Base-by-base conservation (phyloP, 2,329 filamentous ascomycete species). In the Penicillium sp. region DNA sequence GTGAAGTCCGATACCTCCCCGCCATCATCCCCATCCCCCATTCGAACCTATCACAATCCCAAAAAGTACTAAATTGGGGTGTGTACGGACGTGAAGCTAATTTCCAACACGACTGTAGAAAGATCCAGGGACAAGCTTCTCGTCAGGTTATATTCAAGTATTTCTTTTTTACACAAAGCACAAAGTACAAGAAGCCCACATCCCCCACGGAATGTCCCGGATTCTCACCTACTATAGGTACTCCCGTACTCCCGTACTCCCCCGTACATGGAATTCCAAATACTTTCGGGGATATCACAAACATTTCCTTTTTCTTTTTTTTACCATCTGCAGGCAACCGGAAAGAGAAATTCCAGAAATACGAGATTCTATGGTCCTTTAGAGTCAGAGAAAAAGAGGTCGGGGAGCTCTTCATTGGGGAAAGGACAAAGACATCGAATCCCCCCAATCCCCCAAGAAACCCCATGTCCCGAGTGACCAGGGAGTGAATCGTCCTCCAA, bases 31-130 rank as follows among this genome's bases (percentile, higher is more conserved):
- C 32, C 16, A 35, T 35, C 2, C 15, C 15, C 32, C 15, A 12
- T 44, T 3, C 23, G 31, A 39, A 32, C 37, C 37, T 21, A 37
- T 37, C 39, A 51, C 16, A 51, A 51, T 29, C 18, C 5, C 6
- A 35, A 50, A 50, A n/a, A 6, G 18, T 37, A 42, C 7, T 27
- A 32, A 42, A 1, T 46, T n/a, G 40, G 52, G 40, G 35, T 46
- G 35, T 51, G 52, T 54, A 49, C 40, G 6, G 52, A 35, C 52
- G 39, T 46, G 52, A 51, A 46, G 29, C 41, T 51, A 51, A 55
- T 51, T 55, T 51, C 23, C 40, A 55, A 55, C 41, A 29, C 52
- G 27, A 55, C 52, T 53, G 13, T 53, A 50, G 47, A 55, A 47
- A 40, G 21, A 34, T 46, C 47, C 10, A 51, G 41, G 40, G 37